Evolutionary conservation across 495 filamentous ascomycete genomes (phyloP).

Genomic region (Aspergillus nidulans): DNA sequence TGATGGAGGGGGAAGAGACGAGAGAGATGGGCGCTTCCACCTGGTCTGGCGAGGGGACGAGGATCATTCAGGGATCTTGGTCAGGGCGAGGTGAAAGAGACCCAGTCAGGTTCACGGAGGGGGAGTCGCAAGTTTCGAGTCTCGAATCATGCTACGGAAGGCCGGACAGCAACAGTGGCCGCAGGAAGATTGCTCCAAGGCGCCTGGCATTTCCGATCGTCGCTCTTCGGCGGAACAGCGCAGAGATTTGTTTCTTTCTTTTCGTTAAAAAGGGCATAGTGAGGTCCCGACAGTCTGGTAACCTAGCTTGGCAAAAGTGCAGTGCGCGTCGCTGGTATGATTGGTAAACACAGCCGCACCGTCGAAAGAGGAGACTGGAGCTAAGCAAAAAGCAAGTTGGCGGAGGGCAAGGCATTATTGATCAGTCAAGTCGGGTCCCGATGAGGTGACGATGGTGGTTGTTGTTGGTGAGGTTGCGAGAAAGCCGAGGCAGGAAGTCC

Average conservation of each 20-base stretch:
- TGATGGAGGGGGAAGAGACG: slow-evolving; percentile 6
- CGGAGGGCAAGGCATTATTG: not conserved
- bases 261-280: slow-evolving; percentile 24
- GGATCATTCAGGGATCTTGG: slow-evolving; percentile 7
- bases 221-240: slow-evolving; percentile 13
- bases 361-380: slow-evolving; percentile 7
- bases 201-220: slow-evolving; percentile 17
- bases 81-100: slow-evolving; percentile 10
- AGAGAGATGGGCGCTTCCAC: slow-evolving; percentile 1
- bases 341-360: slow-evolving; percentile 25
- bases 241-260: slow-evolving; percentile 14
- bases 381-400: not conserved
- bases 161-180: slow-evolving; percentile 4
- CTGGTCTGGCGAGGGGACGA: not conserved
- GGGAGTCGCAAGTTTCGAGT: not conserved
- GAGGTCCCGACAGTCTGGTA: slow-evolving; percentile 34
- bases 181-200: slow-evolving; percentile 8
- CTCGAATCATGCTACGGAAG: slow-evolving; percentile 6
- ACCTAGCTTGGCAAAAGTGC: slow-evolving; percentile 29
- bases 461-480: slow-evolving; percentile 1
- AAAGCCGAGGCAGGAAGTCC: not conserved
- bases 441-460: not conserved
- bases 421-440: not conserved
- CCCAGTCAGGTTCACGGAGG: slow-evolving; percentile 9
- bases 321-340: slow-evolving; percentile 29